phyloP scores from a whole-genome alignment of 176 grass and related monocot genomes.

The Pontederia crassipes region DNA sequence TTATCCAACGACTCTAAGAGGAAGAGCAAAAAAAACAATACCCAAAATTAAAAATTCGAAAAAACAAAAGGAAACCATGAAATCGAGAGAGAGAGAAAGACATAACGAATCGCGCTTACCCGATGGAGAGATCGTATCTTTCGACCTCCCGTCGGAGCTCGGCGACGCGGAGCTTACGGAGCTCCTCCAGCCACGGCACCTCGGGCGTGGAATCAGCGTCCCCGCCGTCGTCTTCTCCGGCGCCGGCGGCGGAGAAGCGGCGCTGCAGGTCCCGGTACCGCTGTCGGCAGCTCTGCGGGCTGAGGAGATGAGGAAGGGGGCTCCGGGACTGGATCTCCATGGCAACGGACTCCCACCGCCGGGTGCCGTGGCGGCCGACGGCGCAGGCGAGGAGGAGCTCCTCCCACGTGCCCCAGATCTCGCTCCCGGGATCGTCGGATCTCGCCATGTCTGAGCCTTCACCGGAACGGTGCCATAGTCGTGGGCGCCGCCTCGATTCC shows the following conservation, averaged over 20 bases:
- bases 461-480: not conserved
- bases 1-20: slow-evolving; percentile 4
- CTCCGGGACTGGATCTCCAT: slow-evolving; percentile 50
- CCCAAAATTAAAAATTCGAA: slow-evolving; percentile 5
- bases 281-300: slow-evolving; percentile 38
- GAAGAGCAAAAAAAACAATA: not conserved
- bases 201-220: slow-evolving; percentile 18
- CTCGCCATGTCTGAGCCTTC: slow-evolving; percentile 22
- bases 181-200: slow-evolving; percentile 54
- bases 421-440: slow-evolving; percentile 56
- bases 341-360: slow-evolving; percentile 67
- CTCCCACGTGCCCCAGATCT: slow-evolving; percentile 92
- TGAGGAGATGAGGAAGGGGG: slow-evolving; percentile 23
- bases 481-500: slow-evolving; percentile 1
- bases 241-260: slow-evolving; percentile 33
- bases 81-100: not conserved
- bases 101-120: slow-evolving; percentile 29
- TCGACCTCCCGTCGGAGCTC: slow-evolving; percentile 85
- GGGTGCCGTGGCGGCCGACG: slow-evolving; percentile 54
- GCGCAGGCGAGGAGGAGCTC: slow-evolving; percentile 69
- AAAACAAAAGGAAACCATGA: not conserved
- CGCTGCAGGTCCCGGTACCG: slow-evolving; percentile 43
- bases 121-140: slow-evolving; percentile 74
- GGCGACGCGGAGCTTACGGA: slow-evolving; percentile 60
- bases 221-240: not conserved